A percentile compares a stretch with the other conserved stretches of the same genome.
Evolutionary conservation across 2,329 filamentous ascomycete species (phyloP).

Genomic region (Trichophyton schoenleinii): DNA sequence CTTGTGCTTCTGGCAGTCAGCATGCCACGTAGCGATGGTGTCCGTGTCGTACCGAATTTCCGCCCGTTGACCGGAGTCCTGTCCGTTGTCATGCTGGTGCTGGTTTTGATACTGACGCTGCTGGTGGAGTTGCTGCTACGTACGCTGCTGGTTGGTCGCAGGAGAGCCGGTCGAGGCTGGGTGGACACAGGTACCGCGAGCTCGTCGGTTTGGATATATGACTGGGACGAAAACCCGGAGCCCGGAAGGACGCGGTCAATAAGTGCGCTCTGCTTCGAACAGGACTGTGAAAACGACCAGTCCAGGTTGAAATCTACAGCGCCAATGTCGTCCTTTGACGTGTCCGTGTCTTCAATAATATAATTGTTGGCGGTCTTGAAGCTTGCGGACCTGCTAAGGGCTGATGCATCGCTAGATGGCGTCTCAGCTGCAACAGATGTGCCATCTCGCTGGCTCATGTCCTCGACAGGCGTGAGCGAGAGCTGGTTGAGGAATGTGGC

Average conservation of each 20-base stretch:
- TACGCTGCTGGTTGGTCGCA: conserved; percentile 3
- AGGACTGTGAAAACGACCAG: not conserved
- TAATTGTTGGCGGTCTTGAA: not conserved
- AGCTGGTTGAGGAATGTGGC: conserved; percentile 28
- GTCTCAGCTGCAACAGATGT: not conserved
- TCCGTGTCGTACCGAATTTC: not conserved
- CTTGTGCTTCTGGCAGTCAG: not conserved
- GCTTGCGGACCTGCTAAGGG: not conserved
- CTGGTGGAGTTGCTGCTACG: conserved; percentile 3
- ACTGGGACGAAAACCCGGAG: not conserved
- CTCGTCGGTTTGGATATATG: not conserved
- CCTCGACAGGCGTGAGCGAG: conserved; percentile 23
- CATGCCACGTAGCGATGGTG: not conserved
- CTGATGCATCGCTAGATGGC: not conserved
- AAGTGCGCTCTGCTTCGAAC: not conserved
- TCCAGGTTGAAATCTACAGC: not conserved
- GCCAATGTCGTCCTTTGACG: not conserved
- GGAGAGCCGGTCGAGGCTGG: conserved; percentile 6
- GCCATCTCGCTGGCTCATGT: conserved; percentile 9
- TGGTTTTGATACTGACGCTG: not conserved
- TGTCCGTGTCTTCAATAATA: not conserved
- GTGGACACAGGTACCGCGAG: conserved; percentile 4
- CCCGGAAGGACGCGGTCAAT: not conserved
- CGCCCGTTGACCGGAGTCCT: not conserved
- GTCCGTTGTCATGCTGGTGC: not conserved